Evolutionary conservation across 1,284 basidiomycete species (phyloP).

Genomic region (Sanghuangporus baumii): DNA sequence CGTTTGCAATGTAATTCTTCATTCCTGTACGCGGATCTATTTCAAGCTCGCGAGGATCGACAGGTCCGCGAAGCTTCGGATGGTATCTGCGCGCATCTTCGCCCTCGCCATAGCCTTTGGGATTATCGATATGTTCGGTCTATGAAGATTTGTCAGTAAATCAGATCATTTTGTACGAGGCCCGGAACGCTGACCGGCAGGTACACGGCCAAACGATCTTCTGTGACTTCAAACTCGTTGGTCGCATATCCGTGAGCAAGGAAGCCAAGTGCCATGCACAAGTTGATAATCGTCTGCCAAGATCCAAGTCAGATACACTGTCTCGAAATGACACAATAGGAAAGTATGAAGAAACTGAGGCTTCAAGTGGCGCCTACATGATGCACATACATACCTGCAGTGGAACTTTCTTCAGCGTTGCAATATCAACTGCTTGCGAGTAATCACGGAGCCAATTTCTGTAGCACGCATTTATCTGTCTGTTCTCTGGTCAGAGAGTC

Average conservation of each 20-base stretch:
- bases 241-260: slow-evolving; percentile 83
- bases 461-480: not conserved
- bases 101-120: slow-evolving; percentile 80
- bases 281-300: slow-evolving; percentile 75
- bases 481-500: slow-evolving; percentile 9
- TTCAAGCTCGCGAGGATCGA: slow-evolving; percentile 78
- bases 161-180: not conserved
- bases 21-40: slow-evolving; percentile 85
- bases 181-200: slow-evolving; percentile 50
- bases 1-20: slow-evolving; percentile 96
- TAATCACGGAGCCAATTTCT: slow-evolving; percentile 84
- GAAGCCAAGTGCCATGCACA: slow-evolving; percentile 88
- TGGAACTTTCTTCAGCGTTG: slow-evolving; percentile 68
- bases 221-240: slow-evolving; percentile 86
- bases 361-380: not conserved
- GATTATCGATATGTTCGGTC: slow-evolving; percentile 88
- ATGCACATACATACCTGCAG: slow-evolving; percentile 42
- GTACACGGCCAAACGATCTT: slow-evolving; percentile 83
- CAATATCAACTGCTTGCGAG: slow-evolving; percentile 78
- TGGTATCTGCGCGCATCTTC: slow-evolving; percentile 81
- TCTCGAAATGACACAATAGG: no score
- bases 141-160: slow-evolving; percentile 22
- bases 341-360: not conserved
- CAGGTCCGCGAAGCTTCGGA: slow-evolving; percentile 63
- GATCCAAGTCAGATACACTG: not conserved